Base-by-base conservation (phyloP, 768 basidiomycete species). In the Tylopilus felleus region DNA sequence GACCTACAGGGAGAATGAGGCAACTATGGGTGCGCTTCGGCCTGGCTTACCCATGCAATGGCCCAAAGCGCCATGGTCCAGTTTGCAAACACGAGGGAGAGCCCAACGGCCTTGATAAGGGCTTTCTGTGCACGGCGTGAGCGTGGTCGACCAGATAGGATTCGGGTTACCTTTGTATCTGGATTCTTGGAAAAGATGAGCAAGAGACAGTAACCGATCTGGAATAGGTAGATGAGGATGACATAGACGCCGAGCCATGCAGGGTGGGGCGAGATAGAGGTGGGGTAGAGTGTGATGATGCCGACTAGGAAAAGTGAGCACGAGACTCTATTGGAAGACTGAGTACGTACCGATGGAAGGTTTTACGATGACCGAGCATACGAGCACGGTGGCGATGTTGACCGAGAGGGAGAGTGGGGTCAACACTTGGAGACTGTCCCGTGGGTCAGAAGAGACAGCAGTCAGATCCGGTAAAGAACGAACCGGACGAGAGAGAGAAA, bases 401-500 rank as follows among this genome's bases (percentile, higher is more conserved):
- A 94, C 81, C 59, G 93, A 77, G 9, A 96, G 76, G 2, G 89
- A 88, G 1, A 96, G 75, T 0, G 93, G 93, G 0, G 93, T 93
- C 43, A 94, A 73, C 21, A 96, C 90, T 67, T 97, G 93, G 5
- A 97, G 79, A 44, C 88, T 81, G 56, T 13, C 2, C 5, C 3
- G 3, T 23, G 21, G 14, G 8, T 52, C 27, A 49, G 53, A 36
- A 33, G 4, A 12, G 25, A 10, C 5, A 12, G 2, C 13, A 12
- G 7, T 17, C 4, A 2, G n/a, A 10, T n/a, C 3, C 31, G 4
- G 16, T 0, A 47, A 1, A 48, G 2, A 3, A 68, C 73, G 28
- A 8, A 80, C 75, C 88, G 72, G 8, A 86, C 74, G 10, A 90
- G 83, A 3, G 84, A 71, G 38, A 90, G 74, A 65, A 84, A 87